Evolutionary conservation across 1,284 basidiomycete genomes (phyloP), one percentile per base, ranked within the genome.

Genomic region (Lentinula novae-zelandiae): DNA sequence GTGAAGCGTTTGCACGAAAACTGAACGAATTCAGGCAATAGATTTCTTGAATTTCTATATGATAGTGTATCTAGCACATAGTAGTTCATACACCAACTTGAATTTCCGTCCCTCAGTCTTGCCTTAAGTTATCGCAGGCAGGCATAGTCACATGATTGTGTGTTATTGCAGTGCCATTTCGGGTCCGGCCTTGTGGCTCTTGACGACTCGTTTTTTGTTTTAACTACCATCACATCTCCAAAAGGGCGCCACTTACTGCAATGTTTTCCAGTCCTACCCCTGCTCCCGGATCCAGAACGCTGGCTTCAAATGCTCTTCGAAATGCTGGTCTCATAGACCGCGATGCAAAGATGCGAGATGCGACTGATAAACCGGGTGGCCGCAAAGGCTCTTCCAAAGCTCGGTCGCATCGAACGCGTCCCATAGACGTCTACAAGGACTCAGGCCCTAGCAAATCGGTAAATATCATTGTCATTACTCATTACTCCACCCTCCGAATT

Each of bases 1-100:
- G 93, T 44, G 94, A 96, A 70, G 81, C 81, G 1, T 95, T 95
- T 72, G 80, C 89, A 13, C 77, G 73, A 57, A 82, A 78, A 68
- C 69, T 89, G 61, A 81, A 80, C 55, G 81, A 82, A 61, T 72
- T 64, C 17, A 65, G 68, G 58, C 67, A 69, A 60, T 74, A 44
- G 42, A 7, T 44, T 20, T 6, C 27, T 27, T 4, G 2, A 27
- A 33, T n/a, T 22, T 8, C 5, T 48, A 22, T 7, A 13, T 22
- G 22, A 27, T 42, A 6, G 15, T 22, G 27, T 27, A 27, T 27
- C 27, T 27, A 27, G 27, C 3, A 22, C 22, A 22, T 22, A 27
- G 27, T 27, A 27, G 27, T 27, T 27, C 27, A 3, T 27, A 4
- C 27, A 27, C 27, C 22, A 27, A 27, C 27, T 4, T 27, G 22